Conservation (phyloP, 306 rosid species). For the Herpetospermum pedunculosum region DNA sequence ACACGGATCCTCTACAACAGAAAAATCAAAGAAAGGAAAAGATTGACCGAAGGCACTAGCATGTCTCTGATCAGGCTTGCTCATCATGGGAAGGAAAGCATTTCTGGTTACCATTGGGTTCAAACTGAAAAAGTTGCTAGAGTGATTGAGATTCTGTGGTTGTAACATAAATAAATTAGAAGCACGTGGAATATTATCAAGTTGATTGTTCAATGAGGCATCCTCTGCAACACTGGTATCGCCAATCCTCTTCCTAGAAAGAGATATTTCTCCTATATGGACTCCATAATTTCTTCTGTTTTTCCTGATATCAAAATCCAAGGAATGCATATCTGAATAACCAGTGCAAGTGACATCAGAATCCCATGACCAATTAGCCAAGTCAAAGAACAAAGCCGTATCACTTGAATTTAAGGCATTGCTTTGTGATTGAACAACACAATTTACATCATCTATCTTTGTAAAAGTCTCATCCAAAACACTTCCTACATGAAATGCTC, state of each 20-base stretch:
- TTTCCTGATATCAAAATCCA: conserved; percentile 17
- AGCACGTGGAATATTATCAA: conserved; percentile 15
- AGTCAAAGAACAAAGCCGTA: conserved; percentile 21
- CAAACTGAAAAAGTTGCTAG: conserved; percentile 43
- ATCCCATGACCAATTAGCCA: conserved; percentile 23
- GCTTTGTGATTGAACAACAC: conserved; percentile 21
- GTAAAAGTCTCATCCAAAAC: conserved; percentile 21
- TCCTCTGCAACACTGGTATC: conserved; percentile 20
- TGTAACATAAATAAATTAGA: conserved; percentile 25
- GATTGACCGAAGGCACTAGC: conserved; percentile 16
- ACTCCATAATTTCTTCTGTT: conserved; percentile 21
- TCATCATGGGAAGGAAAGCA: conserved; percentile 29
- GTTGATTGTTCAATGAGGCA: conserved; percentile 23
- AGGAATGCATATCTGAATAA: conserved; percentile 11
- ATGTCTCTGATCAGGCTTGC: conserved; percentile 27
- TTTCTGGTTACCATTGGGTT: conserved; percentile 64
- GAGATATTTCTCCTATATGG: conserved; percentile 21
- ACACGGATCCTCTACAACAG: conserved; percentile 63
- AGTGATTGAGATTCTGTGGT: conserved; percentile 25
- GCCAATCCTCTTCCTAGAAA: conserved; percentile 19
- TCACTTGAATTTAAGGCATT: conserved; percentile 21
- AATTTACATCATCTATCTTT: conserved; percentile 18
- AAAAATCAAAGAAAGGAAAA: conserved; percentile 62
- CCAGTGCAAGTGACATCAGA: conserved; percentile 20
- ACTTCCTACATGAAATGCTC: conserved; percentile 16